These are phyloP conservation scores for Ceratobasidium sp. DNA, from an alignment of 1,284 basidiomycete genomes.

Conservation along the genomic window DNA sequence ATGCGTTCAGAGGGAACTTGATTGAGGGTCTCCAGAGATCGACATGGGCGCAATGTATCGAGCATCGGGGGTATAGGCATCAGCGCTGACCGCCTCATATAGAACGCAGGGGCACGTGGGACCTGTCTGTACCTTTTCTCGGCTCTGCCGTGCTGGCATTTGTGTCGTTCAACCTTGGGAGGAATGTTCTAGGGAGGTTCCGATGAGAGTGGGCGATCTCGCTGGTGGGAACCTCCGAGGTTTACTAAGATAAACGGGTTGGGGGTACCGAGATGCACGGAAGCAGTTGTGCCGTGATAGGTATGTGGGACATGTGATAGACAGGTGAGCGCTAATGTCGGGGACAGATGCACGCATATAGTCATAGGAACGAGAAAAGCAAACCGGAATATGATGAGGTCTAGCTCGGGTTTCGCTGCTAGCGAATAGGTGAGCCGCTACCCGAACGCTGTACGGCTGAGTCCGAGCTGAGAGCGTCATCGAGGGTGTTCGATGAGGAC, in stretches of 20 bases:
- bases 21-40: not conserved
- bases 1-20: not conserved
- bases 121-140: constrained; percentile 26
- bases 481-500: not conserved
- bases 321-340: not conserved
- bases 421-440: not conserved
- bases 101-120: constrained; percentile 5
- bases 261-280: constrained; percentile 3
- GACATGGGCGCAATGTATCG: constrained; percentile 15
- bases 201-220: constrained; percentile 22
- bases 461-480: not conserved
- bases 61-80: constrained; percentile 6
- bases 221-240: constrained; percentile 18
- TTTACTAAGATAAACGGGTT: constrained; percentile 1
- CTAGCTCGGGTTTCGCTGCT: not conserved
- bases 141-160: constrained; percentile 12
- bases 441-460: not conserved
- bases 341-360: not conserved
- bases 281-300: constrained; percentile 5
- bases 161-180: not conserved
- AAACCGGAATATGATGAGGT: not conserved
- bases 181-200: constrained; percentile 9
- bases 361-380: constrained; percentile 1
- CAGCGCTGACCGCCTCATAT: not conserved
- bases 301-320: not conserved